These are phyloP conservation scores for Yamadazyma diospyri DNA, from an alignment of 1,139 yeast genomes.

Conservation along the genomic window DNA sequence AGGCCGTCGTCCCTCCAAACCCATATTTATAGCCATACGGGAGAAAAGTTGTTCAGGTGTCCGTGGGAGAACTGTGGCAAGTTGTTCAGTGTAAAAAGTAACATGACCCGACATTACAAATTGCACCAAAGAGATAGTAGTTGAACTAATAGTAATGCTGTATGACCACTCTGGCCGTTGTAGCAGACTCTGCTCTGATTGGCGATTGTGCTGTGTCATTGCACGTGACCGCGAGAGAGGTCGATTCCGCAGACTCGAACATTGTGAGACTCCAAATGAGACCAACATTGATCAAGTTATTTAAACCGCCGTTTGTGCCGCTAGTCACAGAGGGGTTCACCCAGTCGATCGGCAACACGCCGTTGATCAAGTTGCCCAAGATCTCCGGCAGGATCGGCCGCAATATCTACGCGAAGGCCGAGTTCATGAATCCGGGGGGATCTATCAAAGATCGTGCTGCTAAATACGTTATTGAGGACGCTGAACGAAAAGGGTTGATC, in stretches of 20 bases:
- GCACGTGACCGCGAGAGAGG: neutral
- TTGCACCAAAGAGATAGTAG: constrained; percentile 48
- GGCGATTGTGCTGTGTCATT: no score
- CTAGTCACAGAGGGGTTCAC: constrained; percentile 63
- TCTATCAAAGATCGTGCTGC: constrained; percentile 93
- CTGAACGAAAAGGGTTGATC: constrained; percentile 67
- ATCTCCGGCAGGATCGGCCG: constrained; percentile 64
- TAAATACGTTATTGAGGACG: constrained; percentile 69
- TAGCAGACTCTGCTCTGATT: no score
- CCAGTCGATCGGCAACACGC: constrained; percentile 86
- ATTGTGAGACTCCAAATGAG: no score
- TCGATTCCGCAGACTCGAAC: no score
- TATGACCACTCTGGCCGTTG: no score
- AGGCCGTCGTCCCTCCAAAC: constrained; percentile 80
- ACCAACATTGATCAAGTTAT: constrained; percentile 2
- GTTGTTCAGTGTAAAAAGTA: constrained; percentile 73
- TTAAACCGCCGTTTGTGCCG: constrained; percentile 51
- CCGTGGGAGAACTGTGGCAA: constrained; percentile 65
- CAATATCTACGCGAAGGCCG: constrained; percentile 85
- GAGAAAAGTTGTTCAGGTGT: constrained; percentile 77
- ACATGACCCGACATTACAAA: constrained; percentile 74
- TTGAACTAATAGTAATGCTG: no score
- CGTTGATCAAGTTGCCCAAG: constrained; percentile 62
- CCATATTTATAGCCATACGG: constrained; percentile 82
- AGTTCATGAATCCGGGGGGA: constrained; percentile 93